Conservation (phyloP, 208 protist species). For the Tritrichomonas foetus region DNA sequence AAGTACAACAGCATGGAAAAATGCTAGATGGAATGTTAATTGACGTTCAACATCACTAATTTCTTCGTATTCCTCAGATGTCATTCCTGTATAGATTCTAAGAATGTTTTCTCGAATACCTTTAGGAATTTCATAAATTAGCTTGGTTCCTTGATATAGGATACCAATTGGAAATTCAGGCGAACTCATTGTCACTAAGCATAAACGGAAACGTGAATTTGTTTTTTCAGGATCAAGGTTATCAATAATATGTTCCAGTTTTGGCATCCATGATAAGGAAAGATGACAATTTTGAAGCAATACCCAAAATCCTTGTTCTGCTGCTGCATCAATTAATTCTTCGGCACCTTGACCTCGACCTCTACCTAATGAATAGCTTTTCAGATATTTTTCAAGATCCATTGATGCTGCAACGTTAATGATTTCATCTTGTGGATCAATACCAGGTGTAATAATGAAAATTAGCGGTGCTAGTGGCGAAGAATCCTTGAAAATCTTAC, state of each 20-base stretch:
- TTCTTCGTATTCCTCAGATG: slow-evolving; percentile 88
- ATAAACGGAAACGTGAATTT: slow-evolving; percentile 82
- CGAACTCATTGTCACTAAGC: slow-evolving; percentile 83
- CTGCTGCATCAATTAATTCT: slow-evolving; percentile 69
- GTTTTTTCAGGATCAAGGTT: slow-evolving; percentile 51
- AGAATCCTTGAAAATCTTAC: slow-evolving; percentile 82
- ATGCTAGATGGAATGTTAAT: slow-evolving; percentile 91
- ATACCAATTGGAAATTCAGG: slow-evolving; percentile 82
- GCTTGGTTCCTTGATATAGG: slow-evolving; percentile 89
- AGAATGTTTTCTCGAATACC: slow-evolving; percentile 90
- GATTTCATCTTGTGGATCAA: slow-evolving; percentile 72
- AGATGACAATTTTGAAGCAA: slow-evolving; percentile 97
- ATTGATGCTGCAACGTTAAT: slow-evolving; percentile 69
- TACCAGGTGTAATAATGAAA: slow-evolving; percentile 96
- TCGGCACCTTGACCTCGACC: slow-evolving; percentile 92
- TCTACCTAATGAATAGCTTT: slow-evolving; percentile 91
- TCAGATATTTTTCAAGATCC: slow-evolving; percentile 79
- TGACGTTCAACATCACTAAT: slow-evolving; percentile 88
- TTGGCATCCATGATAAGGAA: slow-evolving; percentile 83
- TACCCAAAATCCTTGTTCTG: slow-evolving; percentile 72
- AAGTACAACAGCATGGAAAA: slow-evolving; percentile 92
- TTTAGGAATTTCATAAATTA: slow-evolving; percentile 94
- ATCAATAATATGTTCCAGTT: slow-evolving; percentile 80
- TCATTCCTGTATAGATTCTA: slow-evolving; percentile 50
- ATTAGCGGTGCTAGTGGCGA: slow-evolving; percentile 86